These are phyloP conservation scores for Sclerotinia spermophila DNA, from an alignment of 2,329 filamentous ascomycete genomes.

Conservation along the genomic window DNA sequence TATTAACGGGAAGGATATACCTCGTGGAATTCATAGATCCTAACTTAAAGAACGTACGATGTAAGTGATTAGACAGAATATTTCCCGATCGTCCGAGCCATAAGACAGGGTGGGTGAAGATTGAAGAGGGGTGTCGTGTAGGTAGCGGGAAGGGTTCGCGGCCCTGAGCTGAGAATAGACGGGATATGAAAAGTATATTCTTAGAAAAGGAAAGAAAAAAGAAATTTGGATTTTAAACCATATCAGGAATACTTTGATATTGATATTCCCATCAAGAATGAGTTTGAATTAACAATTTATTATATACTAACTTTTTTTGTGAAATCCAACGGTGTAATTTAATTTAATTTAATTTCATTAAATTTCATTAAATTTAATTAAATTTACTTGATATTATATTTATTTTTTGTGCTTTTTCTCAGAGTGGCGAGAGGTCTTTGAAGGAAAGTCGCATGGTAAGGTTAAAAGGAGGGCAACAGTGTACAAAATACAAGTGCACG, in stretches of 20 bases:
- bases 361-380: too few relatives aligned
- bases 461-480: too few relatives aligned
- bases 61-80: background rate
- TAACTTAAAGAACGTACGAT: background rate
- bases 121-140: background rate
- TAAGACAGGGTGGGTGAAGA: background rate
- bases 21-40: background rate
- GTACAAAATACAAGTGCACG: slow-evolving; percentile 1
- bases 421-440: background rate
- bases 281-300: background rate
- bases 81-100: background rate
- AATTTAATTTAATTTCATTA: too few relatives aligned
- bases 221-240: background rate
- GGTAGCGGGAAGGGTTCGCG: background rate
- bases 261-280: background rate
- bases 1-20: background rate
- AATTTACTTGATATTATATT: too few relatives aligned
- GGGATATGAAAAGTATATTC: background rate
- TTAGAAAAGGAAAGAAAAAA: background rate
- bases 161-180: background rate
- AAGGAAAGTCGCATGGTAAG: background rate
- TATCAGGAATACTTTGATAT: background rate
- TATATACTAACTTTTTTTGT: background rate
- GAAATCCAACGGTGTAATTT: background rate
- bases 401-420: too few relatives aligned